phyloP scores from a whole-genome alignment of 2,329 filamentous ascomycete species.

The Pseudocercospora fuligena region DNA sequence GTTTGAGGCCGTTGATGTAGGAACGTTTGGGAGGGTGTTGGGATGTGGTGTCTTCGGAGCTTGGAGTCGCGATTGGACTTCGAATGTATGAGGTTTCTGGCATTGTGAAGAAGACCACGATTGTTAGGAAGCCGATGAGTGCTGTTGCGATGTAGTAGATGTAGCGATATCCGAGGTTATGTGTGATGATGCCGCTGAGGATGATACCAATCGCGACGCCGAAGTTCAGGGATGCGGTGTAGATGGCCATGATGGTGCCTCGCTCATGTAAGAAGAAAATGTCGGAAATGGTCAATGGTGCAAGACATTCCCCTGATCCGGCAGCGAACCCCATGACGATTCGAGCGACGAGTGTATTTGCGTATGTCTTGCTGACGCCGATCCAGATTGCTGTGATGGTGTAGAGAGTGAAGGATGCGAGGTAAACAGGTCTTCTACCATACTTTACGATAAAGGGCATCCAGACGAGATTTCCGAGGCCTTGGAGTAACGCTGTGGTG shows the following conservation, averaged over 20 bases:
- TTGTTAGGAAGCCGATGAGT: constrained; percentile 55
- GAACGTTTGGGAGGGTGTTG: not conserved
- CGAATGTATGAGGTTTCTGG: constrained; percentile 58
- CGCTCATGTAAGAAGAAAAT: constrained; percentile 64
- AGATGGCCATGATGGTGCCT: constrained; percentile 57
- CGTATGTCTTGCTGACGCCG: constrained; percentile 29
- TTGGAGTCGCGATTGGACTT: constrained; percentile 24
- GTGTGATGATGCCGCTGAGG: constrained; percentile 52
- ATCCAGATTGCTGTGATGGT: constrained; percentile 31
- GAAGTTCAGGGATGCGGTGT: constrained; percentile 34
- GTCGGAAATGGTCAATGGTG: constrained; percentile 59
- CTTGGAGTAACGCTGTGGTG: constrained; percentile 56
- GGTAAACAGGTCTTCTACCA: constrained; percentile 43
- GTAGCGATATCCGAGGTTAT: constrained; percentile 54
- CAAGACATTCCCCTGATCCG: constrained; percentile 56
- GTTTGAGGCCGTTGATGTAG: not conserved
- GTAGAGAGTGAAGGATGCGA: constrained; percentile 34
- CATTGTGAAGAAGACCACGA: constrained; percentile 59
- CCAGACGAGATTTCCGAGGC: constrained; percentile 46
- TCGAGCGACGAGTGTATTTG: constrained; percentile 48
- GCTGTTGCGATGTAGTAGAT: constrained; percentile 59
- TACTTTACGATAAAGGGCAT: constrained; percentile 47
- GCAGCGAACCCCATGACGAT: constrained; percentile 60
- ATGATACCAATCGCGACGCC: constrained; percentile 41
- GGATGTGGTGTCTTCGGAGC: not conserved